Evolutionary conservation across 139 green algal genomes (phyloP).

Genomic region (Asterochloris sp.): DNA sequence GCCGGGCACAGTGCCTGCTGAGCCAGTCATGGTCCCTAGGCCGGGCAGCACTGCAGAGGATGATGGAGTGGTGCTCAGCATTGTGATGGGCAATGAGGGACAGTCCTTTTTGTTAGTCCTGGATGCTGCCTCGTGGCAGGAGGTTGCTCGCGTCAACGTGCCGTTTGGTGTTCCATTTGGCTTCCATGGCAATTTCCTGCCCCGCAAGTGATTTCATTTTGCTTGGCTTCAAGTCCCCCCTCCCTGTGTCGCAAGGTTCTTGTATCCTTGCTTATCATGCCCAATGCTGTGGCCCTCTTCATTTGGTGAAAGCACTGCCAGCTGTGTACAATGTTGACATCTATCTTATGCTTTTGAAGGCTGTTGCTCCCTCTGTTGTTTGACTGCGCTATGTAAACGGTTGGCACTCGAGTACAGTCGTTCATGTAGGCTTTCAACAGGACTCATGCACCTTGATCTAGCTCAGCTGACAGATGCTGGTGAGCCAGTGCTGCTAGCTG

Average conservation of each 20-base stretch:
- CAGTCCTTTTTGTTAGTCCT: constrained; percentile 58
- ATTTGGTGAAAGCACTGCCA: no score
- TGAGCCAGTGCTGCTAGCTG: constrained; percentile 47
- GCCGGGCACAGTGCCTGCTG: constrained; percentile 41
- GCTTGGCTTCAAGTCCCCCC: no score
- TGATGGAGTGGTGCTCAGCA: constrained; percentile 66
- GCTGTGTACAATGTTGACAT: no score
- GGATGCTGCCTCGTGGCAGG: constrained; percentile 51
- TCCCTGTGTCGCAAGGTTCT: not conserved
- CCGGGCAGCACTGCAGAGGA: constrained; percentile 57
- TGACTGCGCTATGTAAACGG: no score
- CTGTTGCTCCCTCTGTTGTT: no score
- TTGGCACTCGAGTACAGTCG: no score
- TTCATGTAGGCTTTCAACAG: no score
- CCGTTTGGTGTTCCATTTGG: constrained; percentile 55
- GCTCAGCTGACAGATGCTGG: constrained; percentile 45
- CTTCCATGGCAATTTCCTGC: constrained; percentile 71
- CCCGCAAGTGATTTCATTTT: not conserved
- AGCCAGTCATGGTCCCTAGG: constrained; percentile 62
- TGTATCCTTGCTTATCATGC: no score
- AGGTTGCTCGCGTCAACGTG: constrained; percentile 58
- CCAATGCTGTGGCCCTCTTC: no score
- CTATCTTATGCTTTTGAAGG: no score
- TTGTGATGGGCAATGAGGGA: constrained; percentile 44
- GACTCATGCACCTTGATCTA: no score